These are phyloP conservation scores for Allomyces arbusculus DNA, from an alignment of 192 early-diverging fungal species.

Conservation along the genomic window DNA sequence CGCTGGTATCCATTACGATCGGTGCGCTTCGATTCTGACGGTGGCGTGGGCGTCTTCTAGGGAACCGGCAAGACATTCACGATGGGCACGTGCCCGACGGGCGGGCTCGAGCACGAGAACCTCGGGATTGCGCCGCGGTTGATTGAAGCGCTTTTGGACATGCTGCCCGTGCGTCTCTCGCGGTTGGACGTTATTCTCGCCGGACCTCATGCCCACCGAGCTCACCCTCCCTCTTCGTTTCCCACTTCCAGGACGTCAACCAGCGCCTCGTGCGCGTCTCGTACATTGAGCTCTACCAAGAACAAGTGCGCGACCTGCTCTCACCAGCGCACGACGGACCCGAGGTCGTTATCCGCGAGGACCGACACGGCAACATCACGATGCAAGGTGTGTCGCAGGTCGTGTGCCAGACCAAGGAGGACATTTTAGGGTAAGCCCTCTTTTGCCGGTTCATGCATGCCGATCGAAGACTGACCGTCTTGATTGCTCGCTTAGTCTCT, in stretches of 20 bases:
- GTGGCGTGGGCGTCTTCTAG: not conserved
- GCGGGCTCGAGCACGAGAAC: constrained; percentile 44
- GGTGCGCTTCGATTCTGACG: no score
- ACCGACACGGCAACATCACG: constrained; percentile 41
- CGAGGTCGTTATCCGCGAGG: constrained; percentile 40
- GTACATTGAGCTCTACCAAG: constrained; percentile 90
- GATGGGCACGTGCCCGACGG: constrained; percentile 64
- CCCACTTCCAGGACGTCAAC: constrained; percentile 22
- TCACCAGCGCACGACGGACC: constrained; percentile 17
- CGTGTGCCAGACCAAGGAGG: constrained; percentile 34
- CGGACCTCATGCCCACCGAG: not conserved
- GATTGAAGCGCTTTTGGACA: constrained; percentile 41
- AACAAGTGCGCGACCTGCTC: constrained; percentile 69
- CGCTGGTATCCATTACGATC: no score
- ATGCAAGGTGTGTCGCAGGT: constrained; percentile 46
- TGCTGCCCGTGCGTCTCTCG: constrained; percentile 10
- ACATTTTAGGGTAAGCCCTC: constrained; percentile 20
- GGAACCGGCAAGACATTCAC: constrained; percentile 54
- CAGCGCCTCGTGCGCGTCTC: constrained; percentile 47
- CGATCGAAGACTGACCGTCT: no score
- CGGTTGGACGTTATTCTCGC: not conserved
- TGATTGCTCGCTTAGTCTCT: constrained; percentile 8
- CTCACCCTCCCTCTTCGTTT: constrained; percentile 30
- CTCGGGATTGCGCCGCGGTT: constrained; percentile 19
- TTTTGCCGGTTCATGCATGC: no score